Percentiles rank a stretch among this genome's conserved stretches.
phyloP scores from a whole-genome alignment of 1,284 basidiomycete species.

The Uromyces viciae-fabae region DNA sequence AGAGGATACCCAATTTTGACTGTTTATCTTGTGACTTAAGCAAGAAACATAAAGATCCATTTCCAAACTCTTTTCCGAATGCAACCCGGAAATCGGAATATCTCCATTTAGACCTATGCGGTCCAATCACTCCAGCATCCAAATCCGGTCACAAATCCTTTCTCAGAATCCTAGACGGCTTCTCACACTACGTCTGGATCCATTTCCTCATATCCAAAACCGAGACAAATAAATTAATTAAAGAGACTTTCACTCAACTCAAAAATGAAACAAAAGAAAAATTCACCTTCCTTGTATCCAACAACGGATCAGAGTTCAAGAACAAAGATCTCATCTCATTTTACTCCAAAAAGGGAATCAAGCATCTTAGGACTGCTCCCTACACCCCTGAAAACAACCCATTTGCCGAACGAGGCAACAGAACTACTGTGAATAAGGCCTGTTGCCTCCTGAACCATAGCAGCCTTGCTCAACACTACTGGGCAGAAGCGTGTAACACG shows the following conservation, averaged over 20 bases:
- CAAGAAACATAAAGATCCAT: background rate
- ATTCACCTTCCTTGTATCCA: background rate
- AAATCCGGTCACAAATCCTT: background rate
- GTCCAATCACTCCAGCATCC: background rate
- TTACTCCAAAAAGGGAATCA: background rate
- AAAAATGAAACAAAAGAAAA: background rate
- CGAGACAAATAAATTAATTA: background rate
- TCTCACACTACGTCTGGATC: constrained; percentile 4
- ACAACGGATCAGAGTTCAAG: constrained; percentile 22
- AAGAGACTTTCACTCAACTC: background rate
- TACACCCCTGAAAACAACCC: constrained; percentile 17
- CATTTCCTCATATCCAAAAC: background rate
- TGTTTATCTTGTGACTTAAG: background rate
- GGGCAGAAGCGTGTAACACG: constrained; percentile 54
- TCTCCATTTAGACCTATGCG: background rate
- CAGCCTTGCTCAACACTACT: constrained; percentile 52
- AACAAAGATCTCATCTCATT: background rate
- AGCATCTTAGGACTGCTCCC: background rate
- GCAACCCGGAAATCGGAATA: background rate
- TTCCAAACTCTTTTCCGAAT: background rate
- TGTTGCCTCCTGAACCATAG: constrained; percentile 52
- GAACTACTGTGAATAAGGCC: constrained; percentile 48
- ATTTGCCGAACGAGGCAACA: background rate
- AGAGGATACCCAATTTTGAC: background rate
- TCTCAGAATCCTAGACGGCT: background rate